Evolutionary conservation across 768 basidiomycete genomes (phyloP).

Genomic region (Boletus fagicola): DNA sequence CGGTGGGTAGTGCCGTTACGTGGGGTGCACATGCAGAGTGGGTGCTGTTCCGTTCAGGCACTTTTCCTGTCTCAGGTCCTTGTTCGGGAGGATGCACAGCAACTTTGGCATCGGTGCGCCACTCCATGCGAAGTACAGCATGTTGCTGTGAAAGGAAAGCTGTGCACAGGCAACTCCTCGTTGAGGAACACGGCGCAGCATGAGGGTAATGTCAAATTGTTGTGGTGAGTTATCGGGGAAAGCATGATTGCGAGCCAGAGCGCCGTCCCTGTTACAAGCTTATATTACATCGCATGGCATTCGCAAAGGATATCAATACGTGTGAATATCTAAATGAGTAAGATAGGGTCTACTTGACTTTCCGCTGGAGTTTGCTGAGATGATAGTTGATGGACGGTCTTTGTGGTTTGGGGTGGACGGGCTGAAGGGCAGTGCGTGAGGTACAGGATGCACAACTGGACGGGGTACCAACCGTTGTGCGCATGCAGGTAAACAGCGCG

Average conservation of each 20-base stretch:
- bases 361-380: constrained; percentile 75
- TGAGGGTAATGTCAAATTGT: not conserved
- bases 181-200: constrained; percentile 4
- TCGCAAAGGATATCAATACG: constrained; percentile 14
- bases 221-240: not conserved
- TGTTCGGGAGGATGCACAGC: constrained; percentile 15
- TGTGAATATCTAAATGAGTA: constrained; percentile 17
- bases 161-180: not conserved
- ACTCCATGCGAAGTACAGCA: constrained; percentile 22
- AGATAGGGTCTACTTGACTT: constrained; percentile 54
- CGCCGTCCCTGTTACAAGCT: constrained; percentile 6
- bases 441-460: not conserved
- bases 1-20: constrained; percentile 2
- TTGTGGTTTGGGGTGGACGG: constrained; percentile 62
- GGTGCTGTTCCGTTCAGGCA: constrained; percentile 12
- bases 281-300: constrained; percentile 22
- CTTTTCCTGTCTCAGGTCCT: constrained; percentile 1
- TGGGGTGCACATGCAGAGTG: constrained; percentile 15
- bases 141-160: constrained; percentile 10
- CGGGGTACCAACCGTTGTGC: constrained; percentile 64
- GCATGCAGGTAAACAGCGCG: constrained; percentile 77
- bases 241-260: not conserved
- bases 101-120: constrained; percentile 12
- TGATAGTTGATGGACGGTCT: constrained; percentile 88
- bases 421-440: constrained; percentile 41